These are phyloP conservation scores for Gillenia trifoliata DNA, from an alignment of 306 rosid species.

Conservation along the genomic window DNA sequence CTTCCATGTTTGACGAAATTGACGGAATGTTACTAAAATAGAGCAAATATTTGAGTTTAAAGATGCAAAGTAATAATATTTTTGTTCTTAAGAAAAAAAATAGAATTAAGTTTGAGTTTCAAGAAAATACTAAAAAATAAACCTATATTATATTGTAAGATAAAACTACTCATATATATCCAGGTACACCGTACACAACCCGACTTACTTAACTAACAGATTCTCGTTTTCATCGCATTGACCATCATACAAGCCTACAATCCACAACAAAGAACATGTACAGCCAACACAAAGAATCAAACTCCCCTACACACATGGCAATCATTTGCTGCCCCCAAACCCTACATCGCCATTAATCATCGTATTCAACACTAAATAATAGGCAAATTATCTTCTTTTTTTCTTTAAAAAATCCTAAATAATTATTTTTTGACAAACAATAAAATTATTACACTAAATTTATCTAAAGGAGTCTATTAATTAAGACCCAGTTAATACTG, in stretches of 20 bases:
- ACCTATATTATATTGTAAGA: not conserved
- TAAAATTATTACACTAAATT: too few relatives aligned
- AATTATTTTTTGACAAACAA: not conserved
- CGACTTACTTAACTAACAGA: not conserved
- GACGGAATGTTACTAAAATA: too few relatives aligned
- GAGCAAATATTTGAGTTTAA: too few relatives aligned
- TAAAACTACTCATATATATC: not conserved
- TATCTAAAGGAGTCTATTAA: too few relatives aligned
- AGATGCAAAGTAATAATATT: too few relatives aligned
- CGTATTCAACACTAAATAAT: not conserved
- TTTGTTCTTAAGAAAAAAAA: too few relatives aligned
- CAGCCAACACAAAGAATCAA: not conserved
- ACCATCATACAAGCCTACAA: not conserved
- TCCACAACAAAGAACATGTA: not conserved
- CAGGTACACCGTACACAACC: not conserved
- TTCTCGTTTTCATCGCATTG: not conserved
- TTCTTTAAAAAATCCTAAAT: not conserved
- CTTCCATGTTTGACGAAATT: too few relatives aligned
- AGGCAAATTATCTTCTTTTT: not conserved
- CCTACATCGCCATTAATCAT: not conserved
- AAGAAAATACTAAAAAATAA: too few relatives aligned
- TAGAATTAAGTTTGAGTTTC: too few relatives aligned
- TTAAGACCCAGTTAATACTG: too few relatives aligned
- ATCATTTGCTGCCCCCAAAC: not conserved
- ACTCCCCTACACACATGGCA: not conserved